These are phyloP conservation scores for Mercurialis annua DNA, from an alignment of 345 rosid genomes.

Conservation along the genomic window DNA sequence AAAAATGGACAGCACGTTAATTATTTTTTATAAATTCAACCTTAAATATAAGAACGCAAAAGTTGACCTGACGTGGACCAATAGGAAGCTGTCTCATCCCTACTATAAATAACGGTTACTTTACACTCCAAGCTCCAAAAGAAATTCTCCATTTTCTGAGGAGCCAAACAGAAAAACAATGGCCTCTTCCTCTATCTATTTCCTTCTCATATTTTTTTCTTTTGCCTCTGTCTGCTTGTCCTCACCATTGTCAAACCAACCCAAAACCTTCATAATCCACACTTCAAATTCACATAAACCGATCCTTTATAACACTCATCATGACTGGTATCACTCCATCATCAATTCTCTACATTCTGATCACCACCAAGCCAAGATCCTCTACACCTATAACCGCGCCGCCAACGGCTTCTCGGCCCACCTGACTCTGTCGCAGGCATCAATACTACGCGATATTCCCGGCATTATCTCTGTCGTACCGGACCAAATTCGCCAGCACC, in stretches of 20 bases:
- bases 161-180: conserved; percentile 3
- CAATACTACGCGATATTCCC: conserved; percentile 36
- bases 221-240: conserved; percentile 1
- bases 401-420: conserved; percentile 74
- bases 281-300: conserved; percentile 63
- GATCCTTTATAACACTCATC: conserved; percentile 49
- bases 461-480: conserved; percentile 63
- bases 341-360: conserved; percentile 52
- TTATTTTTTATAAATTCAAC: too few species aligned
- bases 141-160: conserved; percentile 21
- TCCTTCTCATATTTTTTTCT: conserved; percentile 22
- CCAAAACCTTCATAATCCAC: conserved; percentile 59
- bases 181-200: conserved; percentile 26
- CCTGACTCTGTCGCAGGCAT: conserved; percentile 50
- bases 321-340: conserved; percentile 65
- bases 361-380: conserved; percentile 40
- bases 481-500: conserved; percentile 64
- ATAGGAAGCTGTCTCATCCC: not conserved
- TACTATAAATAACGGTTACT: not conserved
- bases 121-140: not conserved
- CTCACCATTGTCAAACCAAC: conserved; percentile 23
- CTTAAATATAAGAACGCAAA: not conserved
- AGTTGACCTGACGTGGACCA: not conserved
- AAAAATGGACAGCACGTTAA: too few species aligned
- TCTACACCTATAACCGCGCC: conserved; percentile 66